Evolutionary conservation across 2,329 filamentous ascomycete species (phyloP).

Genomic region (Exutisphaerella laricina): DNA sequence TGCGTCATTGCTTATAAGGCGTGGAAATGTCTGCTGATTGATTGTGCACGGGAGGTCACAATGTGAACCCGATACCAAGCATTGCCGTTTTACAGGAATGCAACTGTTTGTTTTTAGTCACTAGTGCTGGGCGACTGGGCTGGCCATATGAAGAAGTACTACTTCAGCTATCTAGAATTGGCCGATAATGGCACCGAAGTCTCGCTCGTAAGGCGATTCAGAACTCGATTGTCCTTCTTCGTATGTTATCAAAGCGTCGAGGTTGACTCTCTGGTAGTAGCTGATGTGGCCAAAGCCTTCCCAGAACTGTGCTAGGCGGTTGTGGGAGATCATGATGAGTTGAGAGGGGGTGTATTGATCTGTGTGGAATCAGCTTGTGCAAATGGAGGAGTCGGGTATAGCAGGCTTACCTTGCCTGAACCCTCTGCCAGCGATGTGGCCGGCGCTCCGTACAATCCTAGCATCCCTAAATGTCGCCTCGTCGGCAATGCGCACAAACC

Average conservation of each 20-base stretch:
- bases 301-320: constrained; percentile 80
- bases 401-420: constrained; percentile 62
- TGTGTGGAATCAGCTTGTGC: constrained; percentile 34
- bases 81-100: constrained; percentile 1
- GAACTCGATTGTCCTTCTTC: not conserved
- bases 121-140: too few species aligned
- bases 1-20: not conserved
- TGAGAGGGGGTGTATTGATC: constrained; percentile 70
- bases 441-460: constrained; percentile 65
- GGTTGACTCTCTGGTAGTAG: constrained; percentile 45
- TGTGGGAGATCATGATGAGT: constrained; percentile 70
- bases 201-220: not conserved
- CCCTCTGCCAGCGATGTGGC: constrained; percentile 69
- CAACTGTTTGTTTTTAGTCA: too few species aligned
- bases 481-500: constrained; percentile 58
- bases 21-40: too few species aligned
- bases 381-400: not conserved
- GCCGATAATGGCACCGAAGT: constrained; percentile 2
- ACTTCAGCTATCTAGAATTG: not conserved
- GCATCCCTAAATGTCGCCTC: constrained; percentile 68
- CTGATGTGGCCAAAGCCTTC: constrained; percentile 49
- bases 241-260: constrained; percentile 34
- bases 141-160: not conserved
- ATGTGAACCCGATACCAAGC: too few species aligned
- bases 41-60: too few species aligned